Conservation (phyloP, 495 filamentous ascomycete genomes). For the Bathelium albidoporum region DNA sequence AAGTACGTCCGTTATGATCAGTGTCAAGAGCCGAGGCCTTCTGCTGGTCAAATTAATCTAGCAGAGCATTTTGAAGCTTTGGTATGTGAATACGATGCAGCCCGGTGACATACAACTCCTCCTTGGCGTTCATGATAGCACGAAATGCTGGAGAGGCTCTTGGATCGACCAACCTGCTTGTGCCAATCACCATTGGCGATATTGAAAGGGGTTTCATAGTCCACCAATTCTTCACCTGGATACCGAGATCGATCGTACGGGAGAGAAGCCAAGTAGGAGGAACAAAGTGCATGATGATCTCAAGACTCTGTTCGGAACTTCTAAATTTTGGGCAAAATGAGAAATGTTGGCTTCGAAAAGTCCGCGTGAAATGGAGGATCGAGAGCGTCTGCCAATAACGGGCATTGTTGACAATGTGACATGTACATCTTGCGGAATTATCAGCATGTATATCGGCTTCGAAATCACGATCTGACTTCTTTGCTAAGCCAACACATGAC, state of each 20-base stretch:
- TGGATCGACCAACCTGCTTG: slow-evolving; percentile 8
- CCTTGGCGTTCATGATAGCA: slow-evolving; percentile 1
- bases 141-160: slow-evolving; percentile 1
- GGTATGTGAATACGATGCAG: slow-evolving; percentile 5
- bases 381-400: slow-evolving; percentile 3
- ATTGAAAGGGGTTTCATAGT: slow-evolving; percentile 4
- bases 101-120: background rate
- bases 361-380: slow-evolving; percentile 4
- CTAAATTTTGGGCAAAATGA: slow-evolving; percentile 6
- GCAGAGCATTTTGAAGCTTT: slow-evolving; percentile 6
- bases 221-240: slow-evolving; percentile 8
- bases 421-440: background rate
- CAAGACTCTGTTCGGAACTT: slow-evolving; percentile 7
- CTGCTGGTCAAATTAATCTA: slow-evolving; percentile 5
- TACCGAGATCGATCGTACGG: slow-evolving; percentile 3
- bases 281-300: background rate
- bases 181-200: slow-evolving; percentile 7
- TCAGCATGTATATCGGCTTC: background rate
- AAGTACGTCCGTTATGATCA: slow-evolving; percentile 3
- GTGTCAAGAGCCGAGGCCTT: slow-evolving; percentile 5
- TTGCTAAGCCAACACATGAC: background rate
- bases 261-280: slow-evolving; percentile 5
- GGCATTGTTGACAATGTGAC: slow-evolving; percentile 3
- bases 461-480: background rate
- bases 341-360: slow-evolving; percentile 6